Evolutionary conservation across 306 rosid species (phyloP), one percentile per base, ranked within the genome.

Genomic region (Corylus americana): DNA sequence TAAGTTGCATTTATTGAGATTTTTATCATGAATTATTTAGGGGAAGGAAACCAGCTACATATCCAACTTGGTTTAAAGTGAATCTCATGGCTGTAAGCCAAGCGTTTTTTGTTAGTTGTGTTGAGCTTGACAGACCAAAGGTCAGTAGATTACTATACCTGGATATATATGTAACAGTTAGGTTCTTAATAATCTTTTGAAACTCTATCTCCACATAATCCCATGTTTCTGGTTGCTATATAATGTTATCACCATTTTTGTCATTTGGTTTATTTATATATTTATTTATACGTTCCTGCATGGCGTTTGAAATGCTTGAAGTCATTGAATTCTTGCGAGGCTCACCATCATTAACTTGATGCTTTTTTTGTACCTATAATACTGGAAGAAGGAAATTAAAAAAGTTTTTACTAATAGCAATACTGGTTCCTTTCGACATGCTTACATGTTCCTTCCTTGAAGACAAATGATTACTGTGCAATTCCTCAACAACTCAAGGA

Each of bases 381-480:
- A 47, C 73, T 47, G 39, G 11, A 47, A 42, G 37, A 76, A 37
- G 39, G 55, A 74, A 68, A 59, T 77, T 20, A 58, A 27, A 68
- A 53, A 42, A 1, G 71, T 35, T 66, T 37, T 17, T 18, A 7
- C 45, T 37, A n/a, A 66, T 35, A 18, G 18, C 49, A 66, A 10
- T 63, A 17, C 71, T 17, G 71, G 20, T 16, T 66, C 25, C 37
- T 66, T 66, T 37, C 37, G 45, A 37, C 47, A 35, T 16, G 49
- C 58, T 76, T 25, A 72, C 82, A 74, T 68, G 85, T 44, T 67
- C 66, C 74, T 50, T 73, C 78, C 88, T 69, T 77, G 78, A 73
- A 95, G 99, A 95, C 99, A 77, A 95, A 95, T 71, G 99, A 95
- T 91, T 93, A 90, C 89, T 85, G 97, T 55, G 99, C 98, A 59